Evolutionary conservation across 75 land plant species (phyloP), one percentile per base, ranked within the genome.

Genomic region (Pinus taeda): DNA sequence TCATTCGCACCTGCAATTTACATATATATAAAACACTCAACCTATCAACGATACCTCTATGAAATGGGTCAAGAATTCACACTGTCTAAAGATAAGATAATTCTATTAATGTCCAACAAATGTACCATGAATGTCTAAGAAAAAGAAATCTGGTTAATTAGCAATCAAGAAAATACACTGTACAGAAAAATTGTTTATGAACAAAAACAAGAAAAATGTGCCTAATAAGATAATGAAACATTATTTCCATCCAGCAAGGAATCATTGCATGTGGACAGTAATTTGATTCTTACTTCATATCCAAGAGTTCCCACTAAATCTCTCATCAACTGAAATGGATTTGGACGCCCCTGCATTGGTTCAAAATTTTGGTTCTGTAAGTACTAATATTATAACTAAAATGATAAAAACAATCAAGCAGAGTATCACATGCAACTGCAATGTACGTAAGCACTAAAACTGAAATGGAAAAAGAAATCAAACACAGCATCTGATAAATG

Each of bases 321-420:
- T 56, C 77, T 85, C 79, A 87, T 72, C 42, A 94, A 76, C 71
- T 92, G 90, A 76, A 88, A 94, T 17, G 86, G 84, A 82, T 88
- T 79, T 15, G 95, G 95, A 69, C 79, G 81, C 11, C 83, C 93
- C 94, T 90, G 85, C 82, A 78, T 24, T 57, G 76, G 59, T 12
- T 22, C 15, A 42, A 61, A 60, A 60, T 75, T 49, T 60, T 11
- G 39, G n/a, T n/a, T 69, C 24, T 58, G 22, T 26, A 13, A 76
- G 18, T 26, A 73, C 39, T n/a, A 76, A 13, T 26, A 73, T 26
- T 29, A 42, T 56, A 61, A 65, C 58, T 30, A 64, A 76, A 15
- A 22, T 57, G 60, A 4, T 55, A 20, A 57, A 55, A 65, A 1
- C 45, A 59, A n/a, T 20, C 2, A 26, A 57, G 17, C 30, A 61